Evolutionary conservation across 345 rosid species (phyloP), one percentile per base, ranked within the genome.

Genomic region (Euclidium syriacum): DNA sequence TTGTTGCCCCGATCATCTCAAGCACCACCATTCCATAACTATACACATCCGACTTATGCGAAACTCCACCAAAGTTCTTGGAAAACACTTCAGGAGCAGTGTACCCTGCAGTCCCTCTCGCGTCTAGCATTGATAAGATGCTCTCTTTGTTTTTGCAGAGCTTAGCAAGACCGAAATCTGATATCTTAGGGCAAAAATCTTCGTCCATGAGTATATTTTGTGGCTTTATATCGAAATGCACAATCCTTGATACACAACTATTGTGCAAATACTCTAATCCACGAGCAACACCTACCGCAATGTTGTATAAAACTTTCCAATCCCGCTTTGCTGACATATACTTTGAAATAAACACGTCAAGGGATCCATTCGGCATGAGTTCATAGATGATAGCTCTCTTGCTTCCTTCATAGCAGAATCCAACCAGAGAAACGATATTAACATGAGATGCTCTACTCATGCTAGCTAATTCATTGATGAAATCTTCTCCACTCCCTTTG

Each of bases 81-180:
- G n/a, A n/a, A n/a, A n/a, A n/a, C n/a, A n/a, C n/a, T n/a, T n/a
- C n/a, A n/a, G n/a, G n/a, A n/a, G n/a, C n/a, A n/a, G n/a, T n/a
- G n/a, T n/a, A n/a, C n/a, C 2, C 76, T 75, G 14, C 10, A 0
- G 83, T 73, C 49, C 83, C 83, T 58, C 83, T 65, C 2, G 58
- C n/a, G n/a, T n/a, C n/a, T n/a, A n/a, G n/a, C n/a, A n/a, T n/a
- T n/a, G n/a, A n/a, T n/a, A n/a, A n/a, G 3, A 63, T 23, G 26
- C 77, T 76, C 16, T 73, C 77, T 8, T 50, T 56, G 8, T 35
- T 61, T 18, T 58, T 34, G 29, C 78, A 73, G 15, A 63, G 52
- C 36, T 77, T 74, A 1, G 83, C 75, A 8, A 79, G 83, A 3
- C 83, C 80, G 1, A 79, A 79, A 41, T 79, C 83, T 0, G 74